These are phyloP conservation scores for Daucus carota DNA, from an alignment of 129 eudicot genomes.

Conservation along the genomic window DNA sequence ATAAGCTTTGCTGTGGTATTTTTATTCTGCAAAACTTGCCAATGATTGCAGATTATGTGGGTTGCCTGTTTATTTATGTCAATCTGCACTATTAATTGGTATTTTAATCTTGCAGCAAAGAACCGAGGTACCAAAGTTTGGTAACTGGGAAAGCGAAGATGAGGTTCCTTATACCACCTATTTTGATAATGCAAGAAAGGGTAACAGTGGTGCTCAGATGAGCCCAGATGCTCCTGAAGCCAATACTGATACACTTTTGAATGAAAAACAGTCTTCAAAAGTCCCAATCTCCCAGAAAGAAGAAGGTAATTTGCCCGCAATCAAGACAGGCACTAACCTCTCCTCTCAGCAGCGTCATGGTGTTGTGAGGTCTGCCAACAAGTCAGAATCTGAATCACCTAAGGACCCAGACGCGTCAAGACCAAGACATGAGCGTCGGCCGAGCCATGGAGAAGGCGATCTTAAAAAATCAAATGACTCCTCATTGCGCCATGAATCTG, in stretches of 20 bases:
- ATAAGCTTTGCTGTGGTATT: not conserved
- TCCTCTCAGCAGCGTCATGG: constrained; percentile 4
- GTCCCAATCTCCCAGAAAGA: not conserved
- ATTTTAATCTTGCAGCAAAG: constrained; percentile 26
- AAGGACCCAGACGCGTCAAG: constrained; percentile 1
- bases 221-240: constrained; percentile 29
- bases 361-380: not conserved
- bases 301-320: not conserved
- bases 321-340: not conserved
- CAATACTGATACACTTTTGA: not conserved
- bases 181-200: constrained; percentile 50
- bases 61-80: not conserved
- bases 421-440: constrained; percentile 21
- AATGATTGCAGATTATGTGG: not conserved
- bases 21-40: not conserved
- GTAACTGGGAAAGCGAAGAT: constrained; percentile 49
- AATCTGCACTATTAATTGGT: not conserved
- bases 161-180: constrained; percentile 39
- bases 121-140: constrained; percentile 47
- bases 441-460: constrained; percentile 23
- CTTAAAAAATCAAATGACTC: constrained; percentile 21
- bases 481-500: constrained; percentile 17
- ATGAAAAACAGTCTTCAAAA: not conserved
- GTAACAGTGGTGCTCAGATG: constrained; percentile 24
- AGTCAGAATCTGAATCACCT: not conserved